A percentile compares a stretch with the other conserved stretches of the same genome.
These are phyloP conservation scores for Phytophthora pluvialis DNA, from an alignment of 352 stramenopile genomes.

Conservation along the genomic window DNA sequence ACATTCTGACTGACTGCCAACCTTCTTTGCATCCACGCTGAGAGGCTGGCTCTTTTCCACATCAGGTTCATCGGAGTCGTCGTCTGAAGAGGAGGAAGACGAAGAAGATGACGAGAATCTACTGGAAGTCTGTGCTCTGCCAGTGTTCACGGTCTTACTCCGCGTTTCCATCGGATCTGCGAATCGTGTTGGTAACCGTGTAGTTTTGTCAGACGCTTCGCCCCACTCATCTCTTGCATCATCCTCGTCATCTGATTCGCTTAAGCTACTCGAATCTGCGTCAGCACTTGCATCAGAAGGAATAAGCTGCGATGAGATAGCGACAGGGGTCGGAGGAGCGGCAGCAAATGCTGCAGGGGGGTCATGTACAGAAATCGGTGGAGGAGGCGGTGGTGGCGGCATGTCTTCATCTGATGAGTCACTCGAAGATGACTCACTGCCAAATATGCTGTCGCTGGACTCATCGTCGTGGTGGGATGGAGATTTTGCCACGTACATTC, in stretches of 20 bases:
- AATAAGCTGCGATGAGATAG: slow-evolving; percentile 39
- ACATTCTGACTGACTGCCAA: slow-evolving; percentile 30
- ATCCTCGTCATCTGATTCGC: slow-evolving; percentile 46
- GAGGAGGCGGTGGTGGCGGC: slow-evolving; percentile 56
- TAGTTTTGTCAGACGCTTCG: slow-evolving; percentile 6
- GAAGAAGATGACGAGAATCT: slow-evolving; percentile 22
- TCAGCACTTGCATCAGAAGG: slow-evolving; percentile 55
- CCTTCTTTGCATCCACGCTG: slow-evolving; percentile 23
- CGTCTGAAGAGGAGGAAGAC: slow-evolving; percentile 36
- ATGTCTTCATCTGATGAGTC: slow-evolving; percentile 58
- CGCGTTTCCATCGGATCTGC: slow-evolving; percentile 15
- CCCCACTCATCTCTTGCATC: slow-evolving; percentile 16
- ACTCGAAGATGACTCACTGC: slow-evolving; percentile 66
- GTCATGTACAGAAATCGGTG: slow-evolving; percentile 31
- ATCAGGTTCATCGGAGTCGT: slow-evolving; percentile 36
- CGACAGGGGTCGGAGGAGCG: slow-evolving; percentile 17
- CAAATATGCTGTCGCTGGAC: slow-evolving; percentile 89
- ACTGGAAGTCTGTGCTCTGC: slow-evolving; percentile 6
- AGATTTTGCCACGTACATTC: slow-evolving; percentile 81
- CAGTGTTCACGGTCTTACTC: neutral
- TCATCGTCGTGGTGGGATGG: slow-evolving; percentile 75
- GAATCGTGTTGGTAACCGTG: slow-evolving; percentile 29
- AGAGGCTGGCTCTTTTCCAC: slow-evolving; percentile 23
- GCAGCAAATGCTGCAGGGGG: slow-evolving; percentile 13
- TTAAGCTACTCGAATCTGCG: slow-evolving; percentile 57